Base-by-base conservation (phyloP, 768 basidiomycete species). In the Panaeolus papilionaceus region DNA sequence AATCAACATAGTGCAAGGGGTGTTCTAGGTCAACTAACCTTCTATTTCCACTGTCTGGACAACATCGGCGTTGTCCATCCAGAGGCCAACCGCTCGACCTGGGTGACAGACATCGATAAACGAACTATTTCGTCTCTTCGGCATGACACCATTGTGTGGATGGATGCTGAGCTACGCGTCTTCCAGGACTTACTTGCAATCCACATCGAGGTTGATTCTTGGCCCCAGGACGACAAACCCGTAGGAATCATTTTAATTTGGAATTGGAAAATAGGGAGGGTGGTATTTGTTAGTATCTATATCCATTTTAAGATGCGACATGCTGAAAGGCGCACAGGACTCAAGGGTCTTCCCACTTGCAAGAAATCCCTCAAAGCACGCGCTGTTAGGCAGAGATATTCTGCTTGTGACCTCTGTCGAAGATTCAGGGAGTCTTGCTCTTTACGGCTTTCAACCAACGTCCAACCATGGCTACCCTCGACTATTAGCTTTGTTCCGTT, bases 151-250 rank as follows among this genome's bases (percentile, higher is more conserved):
- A 58, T 3, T 3, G 8, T n/a, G 4, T 33, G 54, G 26, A 28
- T 58, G 26, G 54, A 58, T 11, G 54, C 28, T 28, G 54, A 58
- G 14, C 54, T 58, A 23, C 54, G 33, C 3, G 33, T 58, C 8
- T 58, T 58, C 16, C 11, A 58, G 18, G 54, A 58, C 33, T 33
- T 58, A 58, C 54, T 58, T 14, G 54, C 54, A 28, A 33, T 58
- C 14, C 14, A 28, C 54, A 28, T 58, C 33, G 20, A 23, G 6
- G 4, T 51, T 28, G 14, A 33, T 16, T 4, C 28, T 33, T 58
- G 54, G 49, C 49, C 49, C 26, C 26, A 16, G 54, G 54, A 33
- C 10, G 20, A 37, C 4, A 4, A 6, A 14, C 4, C 8, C 1
- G 8, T 11, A 58, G 54, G 54, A 28, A 9, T 33, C 12, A 33